These are phyloP conservation scores for Cladophialophora bantiana DNA, from an alignment of 2,329 filamentous ascomycete species.

Conservation along the genomic window DNA sequence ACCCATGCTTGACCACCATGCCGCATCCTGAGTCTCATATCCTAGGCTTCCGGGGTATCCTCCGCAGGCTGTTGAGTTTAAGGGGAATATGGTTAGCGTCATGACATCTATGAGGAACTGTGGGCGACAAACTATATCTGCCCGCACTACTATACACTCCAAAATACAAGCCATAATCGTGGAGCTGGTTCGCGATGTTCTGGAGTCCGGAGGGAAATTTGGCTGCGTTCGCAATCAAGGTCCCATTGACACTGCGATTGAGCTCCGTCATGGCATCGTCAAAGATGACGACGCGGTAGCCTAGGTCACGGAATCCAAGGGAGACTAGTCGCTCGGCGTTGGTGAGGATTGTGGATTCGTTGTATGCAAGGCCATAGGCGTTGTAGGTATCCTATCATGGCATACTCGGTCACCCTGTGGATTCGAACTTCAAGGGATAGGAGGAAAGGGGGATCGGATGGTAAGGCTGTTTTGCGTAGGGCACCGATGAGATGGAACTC, in stretches of 20 bases:
- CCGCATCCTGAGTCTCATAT: constrained; percentile 61
- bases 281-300: constrained; percentile 60
- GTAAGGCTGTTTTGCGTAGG: background rate
- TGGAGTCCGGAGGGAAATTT: constrained; percentile 60
- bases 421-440: background rate
- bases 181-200: constrained; percentile 56
- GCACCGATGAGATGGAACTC: background rate
- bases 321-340: constrained; percentile 30
- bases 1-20: constrained; percentile 60
- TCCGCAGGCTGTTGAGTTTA: constrained; percentile 36
- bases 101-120: background rate
- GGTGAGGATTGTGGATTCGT: constrained; percentile 34
- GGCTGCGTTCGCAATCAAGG: constrained; percentile 50
- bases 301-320: constrained; percentile 48
- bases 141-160: constrained; percentile 60
- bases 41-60: constrained; percentile 55
- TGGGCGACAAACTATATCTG: constrained; percentile 34
- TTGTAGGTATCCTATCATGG: constrained; percentile 35
- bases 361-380: constrained; percentile 35
- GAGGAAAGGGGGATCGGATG: background rate
- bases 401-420: background rate
- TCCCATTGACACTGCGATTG: constrained; percentile 54
- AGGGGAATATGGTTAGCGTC: background rate
- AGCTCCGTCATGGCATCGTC: constrained; percentile 61
- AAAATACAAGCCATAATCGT: constrained; percentile 57